Conservation (phyloP, 257 asterid genomes). For the Haberlea rhodopensis region DNA sequence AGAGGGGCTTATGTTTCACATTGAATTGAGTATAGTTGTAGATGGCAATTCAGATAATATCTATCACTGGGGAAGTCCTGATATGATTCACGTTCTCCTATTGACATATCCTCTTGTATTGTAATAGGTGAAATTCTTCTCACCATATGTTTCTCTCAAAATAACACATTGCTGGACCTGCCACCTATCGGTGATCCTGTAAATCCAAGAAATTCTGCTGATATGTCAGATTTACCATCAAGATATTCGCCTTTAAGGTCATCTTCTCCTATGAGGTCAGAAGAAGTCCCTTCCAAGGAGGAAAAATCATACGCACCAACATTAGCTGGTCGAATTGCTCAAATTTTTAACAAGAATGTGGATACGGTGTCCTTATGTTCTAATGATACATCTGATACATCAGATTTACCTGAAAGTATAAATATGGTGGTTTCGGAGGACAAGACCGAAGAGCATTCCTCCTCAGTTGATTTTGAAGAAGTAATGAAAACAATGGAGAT, state of each 20-base stretch:
- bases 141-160: conserved; percentile 73
- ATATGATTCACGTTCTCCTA: conserved; percentile 11
- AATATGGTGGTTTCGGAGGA: conserved; percentile 37
- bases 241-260: conserved; percentile 50
- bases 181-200: conserved; percentile 43
- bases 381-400: conserved; percentile 41
- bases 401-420: conserved; percentile 50
- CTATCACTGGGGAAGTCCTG: neutral
- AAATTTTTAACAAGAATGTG: conserved; percentile 67
- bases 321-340: conserved; percentile 78
- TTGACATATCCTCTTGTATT: conserved; percentile 24
- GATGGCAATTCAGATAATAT: conserved; percentile 6
- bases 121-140: conserved; percentile 81
- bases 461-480: conserved; percentile 63
- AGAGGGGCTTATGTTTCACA: neutral
- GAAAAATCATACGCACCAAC: conserved; percentile 54
- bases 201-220: conserved; percentile 43
- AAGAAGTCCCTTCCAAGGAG: conserved; percentile 49
- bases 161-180: conserved; percentile 47
- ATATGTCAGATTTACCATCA: conserved; percentile 40
- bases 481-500: conserved; percentile 56
- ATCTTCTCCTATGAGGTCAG: conserved; percentile 61
- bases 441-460: conserved; percentile 50
- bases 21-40: neutral
- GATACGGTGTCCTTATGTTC: conserved; percentile 51